Conservation (phyloP, 2,329 filamentous ascomycete genomes). For the Pyrenochaeta sp. region DNA sequence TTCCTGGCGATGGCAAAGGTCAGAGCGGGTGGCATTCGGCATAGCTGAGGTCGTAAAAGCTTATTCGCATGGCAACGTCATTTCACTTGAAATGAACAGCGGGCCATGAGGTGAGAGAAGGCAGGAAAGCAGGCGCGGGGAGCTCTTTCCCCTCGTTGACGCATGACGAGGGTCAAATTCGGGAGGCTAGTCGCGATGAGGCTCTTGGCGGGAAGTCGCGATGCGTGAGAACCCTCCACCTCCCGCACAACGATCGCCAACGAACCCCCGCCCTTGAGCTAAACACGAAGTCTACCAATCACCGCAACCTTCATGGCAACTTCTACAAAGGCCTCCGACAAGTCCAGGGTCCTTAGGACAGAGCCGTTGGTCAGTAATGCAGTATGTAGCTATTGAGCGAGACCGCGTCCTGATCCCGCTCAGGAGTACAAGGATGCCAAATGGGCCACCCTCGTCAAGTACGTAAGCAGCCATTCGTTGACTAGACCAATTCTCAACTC, state of each 20-base stretch:
- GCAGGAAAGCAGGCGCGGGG: not conserved
- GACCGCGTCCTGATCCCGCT: conserved; percentile 18
- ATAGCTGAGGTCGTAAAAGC: not conserved
- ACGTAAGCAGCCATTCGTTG: conserved; percentile 13
- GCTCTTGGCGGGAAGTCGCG: conserved; percentile 17
- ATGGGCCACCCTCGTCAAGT: conserved; percentile 53
- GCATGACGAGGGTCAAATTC: not conserved
- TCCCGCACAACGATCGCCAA: not conserved
- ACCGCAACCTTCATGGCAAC: conserved; percentile 23
- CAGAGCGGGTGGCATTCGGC: not conserved
- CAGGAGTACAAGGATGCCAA: conserved; percentile 51
- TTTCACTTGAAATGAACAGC: not conserved
- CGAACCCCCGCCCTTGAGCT: not conserved
- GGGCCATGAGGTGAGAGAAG: not conserved
- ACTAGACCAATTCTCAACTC: not conserved
- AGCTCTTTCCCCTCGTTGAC: not conserved
- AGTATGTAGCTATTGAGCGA: not conserved
- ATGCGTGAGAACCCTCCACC: conserved; percentile 7
- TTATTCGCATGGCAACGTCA: not conserved
- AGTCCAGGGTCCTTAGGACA: conserved; percentile 46
- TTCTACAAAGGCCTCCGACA: conserved; percentile 14
- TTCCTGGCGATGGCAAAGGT: not conserved
- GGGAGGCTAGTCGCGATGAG: not conserved
- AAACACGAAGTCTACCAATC: not conserved
- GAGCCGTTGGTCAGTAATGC: conserved; percentile 45